phyloP scores from a whole-genome alignment of 768 basidiomycete species.

The Russula griseocarnosa region DNA sequence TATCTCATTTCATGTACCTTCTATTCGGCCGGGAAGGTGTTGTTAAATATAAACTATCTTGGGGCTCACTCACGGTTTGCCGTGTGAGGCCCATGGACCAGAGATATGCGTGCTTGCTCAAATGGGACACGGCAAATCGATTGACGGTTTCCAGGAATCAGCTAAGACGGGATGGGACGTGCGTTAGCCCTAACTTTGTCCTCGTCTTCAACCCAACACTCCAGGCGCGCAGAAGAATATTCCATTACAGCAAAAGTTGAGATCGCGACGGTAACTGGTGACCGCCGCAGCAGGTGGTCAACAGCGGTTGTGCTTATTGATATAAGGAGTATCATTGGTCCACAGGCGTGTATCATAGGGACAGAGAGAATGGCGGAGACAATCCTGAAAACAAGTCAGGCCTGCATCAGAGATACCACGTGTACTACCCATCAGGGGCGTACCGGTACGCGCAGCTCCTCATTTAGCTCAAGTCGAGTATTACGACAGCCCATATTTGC shows the following conservation, averaged over 20 bases:
- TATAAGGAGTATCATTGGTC: neutral
- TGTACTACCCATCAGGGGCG: no score
- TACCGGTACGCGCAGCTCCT: no score
- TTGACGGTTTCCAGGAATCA: neutral
- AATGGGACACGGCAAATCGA: no score
- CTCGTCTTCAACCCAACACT: neutral
- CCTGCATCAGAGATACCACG: neutral
- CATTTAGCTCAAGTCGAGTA: neutral
- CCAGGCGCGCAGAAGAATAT: no score
- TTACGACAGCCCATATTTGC: neutral
- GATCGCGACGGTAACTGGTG: neutral
- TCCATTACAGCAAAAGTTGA: neutral
- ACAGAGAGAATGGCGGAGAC: neutral
- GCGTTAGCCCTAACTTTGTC: neutral
- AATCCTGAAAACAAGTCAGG: neutral
- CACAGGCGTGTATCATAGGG: neutral
- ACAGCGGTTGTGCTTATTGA: neutral
- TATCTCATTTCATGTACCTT: neutral
- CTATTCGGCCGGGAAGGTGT: neutral
- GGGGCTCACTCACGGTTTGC: neutral
- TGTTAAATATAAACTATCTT: neutral
- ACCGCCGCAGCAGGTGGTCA: neutral
- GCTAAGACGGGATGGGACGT: neutral
- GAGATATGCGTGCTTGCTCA: neutral
- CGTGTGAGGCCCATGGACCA: neutral